Evolutionary conservation across 176 grass and related monocot species (phyloP).

Genomic region (Juncus inflexus): DNA sequence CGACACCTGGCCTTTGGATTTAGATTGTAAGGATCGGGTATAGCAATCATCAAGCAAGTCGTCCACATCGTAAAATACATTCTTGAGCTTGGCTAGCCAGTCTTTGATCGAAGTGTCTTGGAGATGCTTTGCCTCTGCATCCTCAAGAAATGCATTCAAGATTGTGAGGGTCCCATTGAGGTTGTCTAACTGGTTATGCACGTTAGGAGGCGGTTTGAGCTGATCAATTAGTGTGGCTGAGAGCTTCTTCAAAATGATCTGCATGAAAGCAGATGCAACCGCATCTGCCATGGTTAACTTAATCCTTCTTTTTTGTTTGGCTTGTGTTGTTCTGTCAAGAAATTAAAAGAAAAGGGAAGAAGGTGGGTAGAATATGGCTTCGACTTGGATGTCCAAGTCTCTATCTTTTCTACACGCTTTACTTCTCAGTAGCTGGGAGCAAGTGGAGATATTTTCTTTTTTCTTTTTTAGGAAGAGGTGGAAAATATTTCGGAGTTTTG

Average conservation of each 20-base stretch:
- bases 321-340: conserved; percentile 1
- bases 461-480: too few species aligned
- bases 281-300: conserved; percentile 47
- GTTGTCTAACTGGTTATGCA: conserved; percentile 41
- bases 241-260: conserved; percentile 65
- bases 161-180: conserved; percentile 40
- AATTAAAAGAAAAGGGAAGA: too few species aligned
- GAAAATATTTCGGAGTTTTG: too few species aligned
- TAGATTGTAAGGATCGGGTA: conserved; percentile 25
- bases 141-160: conserved; percentile 54
- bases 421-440: too few species aligned
- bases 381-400: too few species aligned
- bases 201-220: conserved; percentile 42
- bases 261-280: conserved; percentile 66
- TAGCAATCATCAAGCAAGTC: conserved; percentile 62
- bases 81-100: conserved; percentile 65
- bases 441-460: too few species aligned
- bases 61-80: conserved; percentile 55
- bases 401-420: too few species aligned
- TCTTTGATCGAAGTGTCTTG: conserved; percentile 34
- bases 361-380: too few species aligned
- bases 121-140: conserved; percentile 61
- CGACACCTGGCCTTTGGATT: conserved; percentile 17
- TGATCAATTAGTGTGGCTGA: conserved; percentile 39
- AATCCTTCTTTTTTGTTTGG: background rate